A percentile compares a stretch with the other conserved stretches of the same genome.
These are phyloP conservation scores for Zasmidium angulare DNA, from an alignment of 2,329 filamentous ascomycete genomes.

Conservation along the genomic window DNA sequence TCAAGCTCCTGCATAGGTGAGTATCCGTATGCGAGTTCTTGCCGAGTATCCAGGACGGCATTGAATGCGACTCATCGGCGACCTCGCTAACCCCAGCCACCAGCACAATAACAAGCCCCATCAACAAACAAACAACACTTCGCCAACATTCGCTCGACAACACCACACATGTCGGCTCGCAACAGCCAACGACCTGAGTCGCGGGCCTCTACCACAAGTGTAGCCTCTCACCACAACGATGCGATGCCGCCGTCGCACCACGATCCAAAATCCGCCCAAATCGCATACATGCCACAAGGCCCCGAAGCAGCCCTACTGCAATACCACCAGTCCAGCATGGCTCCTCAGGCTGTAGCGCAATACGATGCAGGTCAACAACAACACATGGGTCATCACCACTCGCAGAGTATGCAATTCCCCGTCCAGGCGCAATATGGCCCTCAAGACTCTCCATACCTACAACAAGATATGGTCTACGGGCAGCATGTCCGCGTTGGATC, in stretches of 20 bases:
- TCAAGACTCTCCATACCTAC: conserved; percentile 29
- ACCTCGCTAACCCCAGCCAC: conserved; percentile 10
- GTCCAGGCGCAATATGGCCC: conserved; percentile 23
- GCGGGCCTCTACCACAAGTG: conserved; percentile 36
- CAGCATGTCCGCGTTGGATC: conserved; percentile 30
- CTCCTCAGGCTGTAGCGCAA: conserved; percentile 22
- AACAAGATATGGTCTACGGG: conserved; percentile 28
- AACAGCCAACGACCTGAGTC: conserved; percentile 32
- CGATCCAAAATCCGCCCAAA: conserved; percentile 22
- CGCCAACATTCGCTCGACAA: conserved; percentile 19
- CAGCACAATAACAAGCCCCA: conserved; percentile 11
- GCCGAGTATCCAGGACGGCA: background rate
- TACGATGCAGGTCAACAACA: conserved; percentile 18
- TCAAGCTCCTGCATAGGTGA: background rate
- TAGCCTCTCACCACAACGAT: conserved; percentile 31
- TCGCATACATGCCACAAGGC: conserved; percentile 21
- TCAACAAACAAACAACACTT: conserved; percentile 14
- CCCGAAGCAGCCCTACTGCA: conserved; percentile 35
- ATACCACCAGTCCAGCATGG: conserved; percentile 30
- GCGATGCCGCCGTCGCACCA: conserved; percentile 18
- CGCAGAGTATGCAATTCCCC: conserved; percentile 23
- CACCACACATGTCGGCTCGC: conserved; percentile 28
- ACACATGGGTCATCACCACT: conserved; percentile 20
- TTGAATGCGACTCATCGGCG: background rate
- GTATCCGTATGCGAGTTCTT: background rate